Evolutionary conservation across 768 basidiomycete species (phyloP).

Genomic region (Lactifluus rugatus): DNA sequence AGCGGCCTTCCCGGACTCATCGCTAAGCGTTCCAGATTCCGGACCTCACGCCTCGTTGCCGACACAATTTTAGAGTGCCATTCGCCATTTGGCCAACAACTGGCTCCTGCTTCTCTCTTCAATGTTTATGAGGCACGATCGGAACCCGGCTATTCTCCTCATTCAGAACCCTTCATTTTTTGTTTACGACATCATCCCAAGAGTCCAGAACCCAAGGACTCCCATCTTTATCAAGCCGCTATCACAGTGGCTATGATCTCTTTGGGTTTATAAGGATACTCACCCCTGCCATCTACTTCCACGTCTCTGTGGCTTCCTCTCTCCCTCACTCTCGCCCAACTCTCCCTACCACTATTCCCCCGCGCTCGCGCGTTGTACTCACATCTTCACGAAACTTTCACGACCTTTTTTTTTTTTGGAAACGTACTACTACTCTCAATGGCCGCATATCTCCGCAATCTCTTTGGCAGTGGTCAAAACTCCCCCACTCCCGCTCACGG

Average conservation of each 20-base stretch:
- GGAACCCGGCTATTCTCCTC: conserved; percentile 6
- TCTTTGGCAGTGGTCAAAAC: conserved; percentile 31
- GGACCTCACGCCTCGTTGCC: conserved; percentile 10
- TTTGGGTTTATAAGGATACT: conserved; percentile 10
- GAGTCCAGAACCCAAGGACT: conserved; percentile 15
- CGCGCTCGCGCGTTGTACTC: neutral
- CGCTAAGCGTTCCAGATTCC: conserved; percentile 15
- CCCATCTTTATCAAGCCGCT: conserved; percentile 3
- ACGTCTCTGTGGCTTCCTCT: conserved; percentile 3
- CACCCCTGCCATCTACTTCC: neutral
- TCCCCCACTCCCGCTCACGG: conserved; percentile 21
- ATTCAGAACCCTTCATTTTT: conserved; percentile 6
- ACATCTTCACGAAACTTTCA: conserved; percentile 5
- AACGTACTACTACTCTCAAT: conserved; percentile 22
- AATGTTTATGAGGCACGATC: conserved; percentile 11
- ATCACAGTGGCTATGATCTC: neutral
- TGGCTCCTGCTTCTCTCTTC: neutral
- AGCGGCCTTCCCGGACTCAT: conserved; percentile 12
- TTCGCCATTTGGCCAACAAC: conserved; percentile 9
- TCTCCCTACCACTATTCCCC: neutral
- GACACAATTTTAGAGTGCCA: conserved; percentile 12
- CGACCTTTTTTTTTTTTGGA: conserved; percentile 7
- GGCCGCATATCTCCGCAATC: conserved; percentile 43
- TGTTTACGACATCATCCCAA: conserved; percentile 11
- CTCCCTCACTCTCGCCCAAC: neutral